These are phyloP conservation scores for Hortaea werneckii DNA, from an alignment of 2,329 filamentous ascomycete species.

Conservation along the genomic window DNA sequence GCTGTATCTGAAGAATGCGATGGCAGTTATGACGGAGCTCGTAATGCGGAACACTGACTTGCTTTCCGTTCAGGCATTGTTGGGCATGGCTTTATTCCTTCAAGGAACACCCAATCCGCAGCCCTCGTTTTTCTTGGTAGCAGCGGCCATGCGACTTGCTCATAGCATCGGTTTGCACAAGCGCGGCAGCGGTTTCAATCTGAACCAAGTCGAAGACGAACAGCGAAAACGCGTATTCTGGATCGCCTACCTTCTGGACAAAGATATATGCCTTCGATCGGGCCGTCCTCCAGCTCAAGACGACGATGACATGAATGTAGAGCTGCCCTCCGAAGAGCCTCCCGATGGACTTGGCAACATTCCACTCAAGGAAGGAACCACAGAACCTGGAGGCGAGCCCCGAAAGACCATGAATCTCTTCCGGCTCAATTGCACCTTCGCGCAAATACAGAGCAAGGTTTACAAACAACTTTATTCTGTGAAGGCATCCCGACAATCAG, in stretches of 20 bases:
- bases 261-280: constrained; percentile 63
- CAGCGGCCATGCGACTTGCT: constrained; percentile 78
- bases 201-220: constrained; percentile 89
- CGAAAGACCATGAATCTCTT: constrained; percentile 94
- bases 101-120: constrained; percentile 96
- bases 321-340: constrained; percentile 83
- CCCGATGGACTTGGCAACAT: constrained; percentile 92
- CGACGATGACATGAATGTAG: constrained; percentile 87
- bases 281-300: constrained; percentile 63
- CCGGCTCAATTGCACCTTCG: constrained; percentile 81
- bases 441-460: constrained; percentile 84
- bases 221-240: constrained; percentile 72
- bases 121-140: constrained; percentile 81
- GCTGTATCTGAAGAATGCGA: constrained; percentile 92
- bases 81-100: constrained; percentile 89
- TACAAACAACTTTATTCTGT: constrained; percentile 91
- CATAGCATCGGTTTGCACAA: constrained; percentile 96
- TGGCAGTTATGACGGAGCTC: constrained; percentile 84
- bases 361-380: constrained; percentile 45
- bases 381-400: constrained; percentile 45
- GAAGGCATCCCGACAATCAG: constrained; percentile 80
- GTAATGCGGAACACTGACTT: constrained; percentile 95
- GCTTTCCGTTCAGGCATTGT: constrained; percentile 81
- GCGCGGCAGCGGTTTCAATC: constrained; percentile 79
- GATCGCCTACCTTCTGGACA: constrained; percentile 66